Base-by-base conservation (phyloP, 148 eudicot species). In the Vaccinium darrowii region DNA sequence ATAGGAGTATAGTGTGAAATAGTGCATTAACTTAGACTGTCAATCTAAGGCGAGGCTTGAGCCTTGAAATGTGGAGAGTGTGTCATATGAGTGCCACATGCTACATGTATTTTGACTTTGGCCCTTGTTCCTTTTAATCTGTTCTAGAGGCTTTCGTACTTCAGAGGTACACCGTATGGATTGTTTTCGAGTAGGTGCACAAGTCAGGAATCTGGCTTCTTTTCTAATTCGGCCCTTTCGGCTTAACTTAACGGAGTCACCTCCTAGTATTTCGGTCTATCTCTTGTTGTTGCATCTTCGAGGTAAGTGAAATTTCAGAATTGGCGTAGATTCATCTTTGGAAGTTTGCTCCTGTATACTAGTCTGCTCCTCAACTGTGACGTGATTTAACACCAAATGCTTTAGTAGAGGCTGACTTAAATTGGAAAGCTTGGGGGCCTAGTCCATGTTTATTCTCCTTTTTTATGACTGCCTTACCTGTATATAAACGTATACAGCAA, bases 371-470 rank as follows among this genome's bases (percentile, higher is more conserved):
- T 67, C 33, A 50, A 14, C 60, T 50, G 58, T 23, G 57, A 65
- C 65, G 52, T n/a, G n/a, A 23, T 63, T 25, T 25, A 3, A 11
- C 23, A 25, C 27, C 57, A 23, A 7, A 15, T 12, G 33, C 58
- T 67, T 65, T 49, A 47, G n/a, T 5, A 8, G 23, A 67, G 23
- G 47, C 47, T 82, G 50, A 72, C 56, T 15, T 25, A 25, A 21
- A 81, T n/a, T 23, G 69, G 47, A 81, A 13, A 39, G 83, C 50
- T 81, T 49, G 25, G 50, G 25, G 83, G 53, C 16, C 75, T 60
- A 63, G n/a, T 81, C 73, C 39, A 18, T 47, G 52, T 49, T 36
- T 36, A 14, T 47, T 5, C 54, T 50, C 58, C 39, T 65, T 49
- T 39, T 21, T 11, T 4, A 52, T 51, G 53, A 50, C 13, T 77